Evolutionary conservation across 768 basidiomycete species (phyloP).

Genomic region (Tulasnella sp.): DNA sequence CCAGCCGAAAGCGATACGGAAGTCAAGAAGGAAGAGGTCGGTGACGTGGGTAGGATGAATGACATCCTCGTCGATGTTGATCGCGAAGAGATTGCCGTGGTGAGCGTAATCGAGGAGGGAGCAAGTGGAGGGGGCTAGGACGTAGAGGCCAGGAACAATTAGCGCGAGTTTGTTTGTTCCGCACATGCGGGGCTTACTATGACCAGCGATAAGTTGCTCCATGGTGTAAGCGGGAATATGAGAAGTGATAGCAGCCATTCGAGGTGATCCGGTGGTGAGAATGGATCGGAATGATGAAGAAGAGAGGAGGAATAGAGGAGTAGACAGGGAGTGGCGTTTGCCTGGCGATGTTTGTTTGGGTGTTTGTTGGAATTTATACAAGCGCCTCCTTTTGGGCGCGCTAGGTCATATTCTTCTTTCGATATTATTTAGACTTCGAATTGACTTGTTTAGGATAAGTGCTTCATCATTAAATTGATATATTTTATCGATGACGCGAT

Average conservation of each 20-base stretch:
- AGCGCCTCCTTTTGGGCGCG: no score
- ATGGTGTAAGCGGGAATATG: not conserved
- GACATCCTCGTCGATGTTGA: not conserved
- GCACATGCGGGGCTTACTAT: not conserved
- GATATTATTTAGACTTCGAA: no score
- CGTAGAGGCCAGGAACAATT: not conserved
- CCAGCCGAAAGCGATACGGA: not conserved
- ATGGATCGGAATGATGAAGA: not conserved
- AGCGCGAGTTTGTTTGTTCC: not conserved
- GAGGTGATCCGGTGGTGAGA: not conserved
- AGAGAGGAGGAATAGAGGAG: not conserved
- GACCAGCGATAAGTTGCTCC: not conserved
- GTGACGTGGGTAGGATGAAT: not conserved
- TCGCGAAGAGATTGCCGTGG: not conserved
- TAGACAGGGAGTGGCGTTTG: not conserved
- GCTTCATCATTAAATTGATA: no score
- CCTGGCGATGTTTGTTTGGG: no score
- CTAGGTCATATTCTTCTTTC: no score
- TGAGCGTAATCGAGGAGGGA: not conserved
- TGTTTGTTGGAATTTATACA: no score
- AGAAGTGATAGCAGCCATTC: not conserved
- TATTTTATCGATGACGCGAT: no score
- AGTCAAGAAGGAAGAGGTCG: not conserved
- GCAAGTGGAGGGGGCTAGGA: not conserved
- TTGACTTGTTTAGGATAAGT: no score